A percentile compares a stretch with the other conserved stretches of the same genome.
Evolutionary conservation across 2,329 filamentous ascomycete genomes (phyloP).

Genomic region (Cercospora zeina): DNA sequence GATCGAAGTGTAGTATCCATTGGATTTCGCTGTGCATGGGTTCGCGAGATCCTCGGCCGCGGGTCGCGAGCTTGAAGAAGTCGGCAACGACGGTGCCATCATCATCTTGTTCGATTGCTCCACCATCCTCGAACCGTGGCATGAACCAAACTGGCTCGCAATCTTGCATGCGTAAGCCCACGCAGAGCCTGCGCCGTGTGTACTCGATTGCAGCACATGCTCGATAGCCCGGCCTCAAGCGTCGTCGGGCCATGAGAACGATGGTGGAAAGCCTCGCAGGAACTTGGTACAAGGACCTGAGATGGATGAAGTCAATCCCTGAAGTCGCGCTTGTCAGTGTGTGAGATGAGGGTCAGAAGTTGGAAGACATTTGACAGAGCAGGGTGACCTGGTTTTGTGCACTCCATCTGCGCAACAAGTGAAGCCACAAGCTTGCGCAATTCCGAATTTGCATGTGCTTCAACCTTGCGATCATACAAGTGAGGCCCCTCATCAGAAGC

Average conservation of each 20-base stretch:
- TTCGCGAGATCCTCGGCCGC: constrained; percentile 9
- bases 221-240: too few relatives aligned
- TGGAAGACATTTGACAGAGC: not conserved
- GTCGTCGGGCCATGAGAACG: too few relatives aligned
- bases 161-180: not conserved
- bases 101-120: not conserved
- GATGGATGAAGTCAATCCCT: not conserved
- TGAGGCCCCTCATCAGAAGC: not conserved
- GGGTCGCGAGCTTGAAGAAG: constrained; percentile 8
- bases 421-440: not conserved
- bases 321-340: not conserved
- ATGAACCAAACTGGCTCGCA: not conserved
- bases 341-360: not conserved
- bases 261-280: too few relatives aligned
- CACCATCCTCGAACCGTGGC: not conserved
- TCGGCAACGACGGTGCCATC: not conserved
- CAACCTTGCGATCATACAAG: not conserved
- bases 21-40: constrained; percentile 21
- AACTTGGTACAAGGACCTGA: not conserved
- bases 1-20: constrained; percentile 23
- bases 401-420: not conserved
- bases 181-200: not conserved
- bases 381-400: not conserved
- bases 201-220: not conserved
- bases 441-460: not conserved